These are phyloP conservation scores for Rhodomyrtus psidioides DNA, from an alignment of 441 rosid species.

Conservation along the genomic window DNA sequence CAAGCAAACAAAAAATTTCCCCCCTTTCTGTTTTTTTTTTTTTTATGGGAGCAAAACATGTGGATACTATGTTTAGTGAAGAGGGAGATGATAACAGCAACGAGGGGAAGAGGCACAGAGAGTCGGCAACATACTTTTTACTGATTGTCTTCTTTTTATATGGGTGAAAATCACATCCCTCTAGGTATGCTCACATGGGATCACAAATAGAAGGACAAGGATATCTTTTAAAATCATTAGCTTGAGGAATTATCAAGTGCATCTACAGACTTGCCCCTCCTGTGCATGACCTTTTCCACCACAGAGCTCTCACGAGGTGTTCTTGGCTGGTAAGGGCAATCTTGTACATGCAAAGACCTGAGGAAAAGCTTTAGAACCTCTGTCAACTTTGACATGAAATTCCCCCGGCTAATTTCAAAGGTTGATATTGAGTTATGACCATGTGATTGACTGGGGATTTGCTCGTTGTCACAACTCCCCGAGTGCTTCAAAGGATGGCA, in stretches of 20 bases:
- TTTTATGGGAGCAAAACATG: not conserved
- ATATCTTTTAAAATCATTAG: constrained; percentile 10
- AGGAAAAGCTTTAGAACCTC: not conserved
- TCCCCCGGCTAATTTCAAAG: not conserved
- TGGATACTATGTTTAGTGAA: not conserved
- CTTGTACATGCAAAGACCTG: not conserved
- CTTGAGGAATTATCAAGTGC: not conserved
- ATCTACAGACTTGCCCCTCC: constrained; percentile 11
- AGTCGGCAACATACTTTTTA: constrained; percentile 9
- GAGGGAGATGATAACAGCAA: not conserved
- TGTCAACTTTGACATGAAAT: not conserved
- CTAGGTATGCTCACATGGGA: constrained; percentile 54
- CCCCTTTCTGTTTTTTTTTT: not conserved
- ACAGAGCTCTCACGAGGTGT: not conserved
- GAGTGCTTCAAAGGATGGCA: not conserved
- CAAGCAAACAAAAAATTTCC: not conserved
- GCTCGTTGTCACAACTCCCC: not conserved
- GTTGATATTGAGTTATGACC: not conserved
- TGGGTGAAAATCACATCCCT: constrained; percentile 32
- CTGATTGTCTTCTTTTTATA: constrained; percentile 9
- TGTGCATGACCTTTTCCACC: not conserved
- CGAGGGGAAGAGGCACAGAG: constrained; percentile 7
- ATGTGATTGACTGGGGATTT: not conserved
- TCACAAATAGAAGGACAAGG: constrained; percentile 33
- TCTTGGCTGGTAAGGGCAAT: not conserved